Base-by-base conservation (phyloP, 2,329 filamentous ascomycete genomes). In the Colletotrichum eleusines region DNA sequence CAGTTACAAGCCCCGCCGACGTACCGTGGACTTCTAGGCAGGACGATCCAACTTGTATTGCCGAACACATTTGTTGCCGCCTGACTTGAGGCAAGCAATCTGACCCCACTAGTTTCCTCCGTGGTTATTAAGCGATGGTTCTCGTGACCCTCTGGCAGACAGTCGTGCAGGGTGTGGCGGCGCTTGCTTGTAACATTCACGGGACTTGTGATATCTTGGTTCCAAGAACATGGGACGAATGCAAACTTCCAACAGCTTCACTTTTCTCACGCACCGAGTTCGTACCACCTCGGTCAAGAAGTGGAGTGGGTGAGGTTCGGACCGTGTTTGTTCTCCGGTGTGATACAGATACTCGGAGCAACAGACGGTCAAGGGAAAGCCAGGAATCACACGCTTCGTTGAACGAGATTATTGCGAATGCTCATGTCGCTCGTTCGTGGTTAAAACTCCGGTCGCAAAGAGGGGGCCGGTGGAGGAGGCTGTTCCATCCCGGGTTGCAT, bases 271-370 rank as follows among this genome's bases (percentile, higher is more conserved):
- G 16, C 33, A n/a, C 4, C 53, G 26, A 50, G 31, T 20, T 20
- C 6, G 16, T 23, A 23, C 53, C n/a, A 50, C 23, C 12, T 70
- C 40, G 63, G 67, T 55, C 46, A 66, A 26, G 55, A 61, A 66
- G 63, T 66, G 67, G 55, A 66, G 33, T 38, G n/a, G 18, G n/a
- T n/a, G n/a, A n/a, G 0, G 20, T 11, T 16, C 11, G 18, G 23
- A 14, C 11, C 18, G n/a, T 48, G 28, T 35, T 61, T 50, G 40
- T 46, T 57, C 33, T 9, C n/a, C 54, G 62, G 33, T 50, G 31
- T 48, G 23, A 11, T 46, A 61, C 31, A 5, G 18, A 61, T 40
- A 6, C 8, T 31, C 6, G 14, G 38, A 6, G 40, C 26, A 16
- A 5, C 48, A 14, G 38, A 0, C 26, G n/a, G 60, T 40, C 33